phyloP scores from a whole-genome alignment of 2,329 filamentous ascomycete species.

The Cryphonectria parasitica region DNA sequence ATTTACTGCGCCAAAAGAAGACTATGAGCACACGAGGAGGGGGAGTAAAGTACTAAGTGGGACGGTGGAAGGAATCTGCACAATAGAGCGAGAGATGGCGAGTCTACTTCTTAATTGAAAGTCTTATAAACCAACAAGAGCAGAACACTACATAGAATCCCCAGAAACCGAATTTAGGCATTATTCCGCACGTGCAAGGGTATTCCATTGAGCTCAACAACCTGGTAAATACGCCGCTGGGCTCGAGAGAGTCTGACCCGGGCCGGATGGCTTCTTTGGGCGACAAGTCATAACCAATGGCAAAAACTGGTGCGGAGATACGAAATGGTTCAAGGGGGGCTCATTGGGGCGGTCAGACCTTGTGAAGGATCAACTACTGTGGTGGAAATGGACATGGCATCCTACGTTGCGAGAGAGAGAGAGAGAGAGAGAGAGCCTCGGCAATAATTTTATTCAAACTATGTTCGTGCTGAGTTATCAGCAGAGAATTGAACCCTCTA shows the following conservation, averaged over 20 bases:
- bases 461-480: neutral
- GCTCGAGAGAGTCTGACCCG: neutral
- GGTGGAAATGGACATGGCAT: neutral
- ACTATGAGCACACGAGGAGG: neutral
- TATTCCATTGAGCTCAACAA: neutral
- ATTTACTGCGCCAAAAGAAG: neutral
- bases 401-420: neutral
- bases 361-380: neutral
- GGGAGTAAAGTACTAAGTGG: neutral
- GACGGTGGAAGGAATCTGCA: neutral
- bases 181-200: neutral
- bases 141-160: neutral
- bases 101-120: neutral
- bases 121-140: neutral
- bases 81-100: neutral
- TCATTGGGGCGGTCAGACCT: conserved; percentile 5
- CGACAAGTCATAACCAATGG: neutral
- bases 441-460: neutral
- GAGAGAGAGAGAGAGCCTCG: neutral
- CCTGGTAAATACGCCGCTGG: neutral
- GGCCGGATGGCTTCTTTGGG: neutral
- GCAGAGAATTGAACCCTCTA: neutral
- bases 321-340: neutral
- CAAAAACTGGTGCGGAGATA: neutral
- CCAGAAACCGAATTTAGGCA: neutral